Conservation (phyloP, 2,329 filamentous ascomycete species). For the Calonectria honghensis region DNA sequence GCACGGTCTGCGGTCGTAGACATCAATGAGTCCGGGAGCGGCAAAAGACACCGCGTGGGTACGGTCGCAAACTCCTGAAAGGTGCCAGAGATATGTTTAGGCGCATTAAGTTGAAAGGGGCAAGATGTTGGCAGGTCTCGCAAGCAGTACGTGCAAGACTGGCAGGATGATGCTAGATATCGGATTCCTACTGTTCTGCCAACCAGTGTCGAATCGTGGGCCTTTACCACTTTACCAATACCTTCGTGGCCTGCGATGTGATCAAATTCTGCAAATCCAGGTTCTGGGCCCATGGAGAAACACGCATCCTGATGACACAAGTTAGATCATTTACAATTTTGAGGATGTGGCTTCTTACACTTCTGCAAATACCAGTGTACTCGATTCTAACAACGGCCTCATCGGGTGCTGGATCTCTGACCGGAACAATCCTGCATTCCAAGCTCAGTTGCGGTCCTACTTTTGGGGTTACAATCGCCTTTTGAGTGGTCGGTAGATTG, state of each 20-base stretch:
- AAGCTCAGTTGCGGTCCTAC: neutral
- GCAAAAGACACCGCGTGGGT: slow-evolving; percentile 6
- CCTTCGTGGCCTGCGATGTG: slow-evolving; percentile 7
- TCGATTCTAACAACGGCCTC: slow-evolving; percentile 20
- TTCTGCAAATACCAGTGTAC: slow-evolving; percentile 28
- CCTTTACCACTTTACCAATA: slow-evolving; percentile 12
- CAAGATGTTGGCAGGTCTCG: slow-evolving; percentile 9
- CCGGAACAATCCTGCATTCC: neutral
- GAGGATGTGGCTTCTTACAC: neutral
- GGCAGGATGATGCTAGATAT: slow-evolving; percentile 11
- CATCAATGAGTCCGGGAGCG: neutral
- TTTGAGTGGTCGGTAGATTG: neutral
- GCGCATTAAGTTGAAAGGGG: slow-evolving; percentile 2
- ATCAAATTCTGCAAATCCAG: neutral
- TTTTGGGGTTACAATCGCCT: slow-evolving; percentile 16
- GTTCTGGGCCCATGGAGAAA: neutral
- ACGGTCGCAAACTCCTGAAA: slow-evolving; percentile 26
- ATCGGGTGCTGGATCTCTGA: neutral
- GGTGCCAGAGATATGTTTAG: slow-evolving; percentile 16
- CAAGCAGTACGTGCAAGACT: slow-evolving; percentile 11
- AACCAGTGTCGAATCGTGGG: slow-evolving; percentile 2
- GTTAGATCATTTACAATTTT: neutral
- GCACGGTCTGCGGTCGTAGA: neutral
- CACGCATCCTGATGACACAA: neutral
- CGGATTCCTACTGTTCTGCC: slow-evolving; percentile 13